Conservation (phyloP, 176 grass and related monocot species). For the Puccinellia tenuiflora region DNA sequence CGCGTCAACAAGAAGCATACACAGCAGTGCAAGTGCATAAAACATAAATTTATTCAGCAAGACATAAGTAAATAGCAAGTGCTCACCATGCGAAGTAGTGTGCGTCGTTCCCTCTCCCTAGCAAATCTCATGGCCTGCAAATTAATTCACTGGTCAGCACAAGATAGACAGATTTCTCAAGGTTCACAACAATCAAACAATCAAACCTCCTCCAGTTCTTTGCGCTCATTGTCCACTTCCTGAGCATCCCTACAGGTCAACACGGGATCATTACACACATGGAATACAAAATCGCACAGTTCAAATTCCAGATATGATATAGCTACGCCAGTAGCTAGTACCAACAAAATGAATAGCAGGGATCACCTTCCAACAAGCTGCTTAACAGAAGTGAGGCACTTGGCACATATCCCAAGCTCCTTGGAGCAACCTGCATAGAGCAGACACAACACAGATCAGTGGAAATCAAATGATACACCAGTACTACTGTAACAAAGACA, state of each 20-base stretch:
- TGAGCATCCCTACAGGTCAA: constrained; percentile 26
- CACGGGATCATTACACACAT: background rate
- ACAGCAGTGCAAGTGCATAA: background rate
- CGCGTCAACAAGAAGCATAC: background rate
- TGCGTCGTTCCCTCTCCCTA: constrained; percentile 74
- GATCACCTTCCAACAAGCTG: constrained; percentile 73
- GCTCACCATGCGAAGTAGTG: constrained; percentile 84
- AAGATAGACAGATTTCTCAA: constrained; percentile 2
- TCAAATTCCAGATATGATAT: background rate
- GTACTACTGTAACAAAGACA: background rate
- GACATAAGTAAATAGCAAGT: constrained; percentile 9
- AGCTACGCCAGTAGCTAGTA: background rate
- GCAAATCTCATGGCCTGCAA: constrained; percentile 79
- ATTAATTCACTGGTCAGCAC: constrained; percentile 12
- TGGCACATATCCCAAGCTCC: constrained; percentile 69
- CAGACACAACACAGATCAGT: background rate
- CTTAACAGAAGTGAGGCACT: constrained; percentile 52
- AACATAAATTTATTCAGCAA: constrained; percentile 7
- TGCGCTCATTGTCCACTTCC: constrained; percentile 43
- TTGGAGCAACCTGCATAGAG: constrained; percentile 71
- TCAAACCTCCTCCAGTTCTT: constrained; percentile 53
- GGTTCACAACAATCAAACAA: background rate
- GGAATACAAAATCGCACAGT: background rate
- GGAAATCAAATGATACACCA: background rate
- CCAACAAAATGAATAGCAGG: constrained; percentile 1